Evolutionary conservation across 2,329 filamentous ascomycete species (phyloP).

Genomic region (Coniochaeta ligniaria): DNA sequence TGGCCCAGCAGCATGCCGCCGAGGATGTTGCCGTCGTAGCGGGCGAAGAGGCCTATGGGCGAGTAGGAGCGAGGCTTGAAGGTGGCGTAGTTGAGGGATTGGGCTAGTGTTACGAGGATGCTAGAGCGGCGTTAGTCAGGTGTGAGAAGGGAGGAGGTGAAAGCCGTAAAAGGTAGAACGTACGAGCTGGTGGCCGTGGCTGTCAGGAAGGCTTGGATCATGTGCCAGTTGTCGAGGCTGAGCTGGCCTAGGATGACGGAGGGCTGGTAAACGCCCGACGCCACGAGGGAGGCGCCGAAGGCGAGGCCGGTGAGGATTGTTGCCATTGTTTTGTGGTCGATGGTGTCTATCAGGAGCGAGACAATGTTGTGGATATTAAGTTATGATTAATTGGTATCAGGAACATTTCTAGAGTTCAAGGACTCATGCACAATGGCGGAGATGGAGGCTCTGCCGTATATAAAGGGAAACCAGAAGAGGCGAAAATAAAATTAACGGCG

Average conservation of each 20-base stretch:
- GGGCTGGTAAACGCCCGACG: constrained; percentile 51
- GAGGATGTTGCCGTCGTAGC: constrained; percentile 56
- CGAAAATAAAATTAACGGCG: not conserved
- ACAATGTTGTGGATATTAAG: not conserved
- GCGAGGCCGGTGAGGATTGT: constrained; percentile 36
- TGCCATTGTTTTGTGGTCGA: not conserved
- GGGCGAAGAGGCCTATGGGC: constrained; percentile 40
- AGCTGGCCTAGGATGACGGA: constrained; percentile 53
- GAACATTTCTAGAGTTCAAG: not conserved
- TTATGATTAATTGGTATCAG: not conserved
- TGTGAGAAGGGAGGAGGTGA: constrained; percentile 1
- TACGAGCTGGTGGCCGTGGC: constrained; percentile 55
- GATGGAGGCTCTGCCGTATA: not conserved
- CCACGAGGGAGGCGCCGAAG: constrained; percentile 53
- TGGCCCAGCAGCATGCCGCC: constrained; percentile 52
- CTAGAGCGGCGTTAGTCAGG: constrained; percentile 17
- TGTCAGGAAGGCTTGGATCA: constrained; percentile 55
- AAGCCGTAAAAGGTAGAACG: too few species aligned
- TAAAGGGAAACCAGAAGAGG: not conserved
- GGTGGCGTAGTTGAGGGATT: constrained; percentile 30
- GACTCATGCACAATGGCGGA: not conserved
- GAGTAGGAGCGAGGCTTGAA: constrained; percentile 41
- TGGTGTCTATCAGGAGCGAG: not conserved
- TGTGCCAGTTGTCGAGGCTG: constrained; percentile 51
- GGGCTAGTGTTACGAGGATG: constrained; percentile 34